Conservation (phyloP, 2,329 filamentous ascomycete species). For the Aureobasidium subglaciale region DNA sequence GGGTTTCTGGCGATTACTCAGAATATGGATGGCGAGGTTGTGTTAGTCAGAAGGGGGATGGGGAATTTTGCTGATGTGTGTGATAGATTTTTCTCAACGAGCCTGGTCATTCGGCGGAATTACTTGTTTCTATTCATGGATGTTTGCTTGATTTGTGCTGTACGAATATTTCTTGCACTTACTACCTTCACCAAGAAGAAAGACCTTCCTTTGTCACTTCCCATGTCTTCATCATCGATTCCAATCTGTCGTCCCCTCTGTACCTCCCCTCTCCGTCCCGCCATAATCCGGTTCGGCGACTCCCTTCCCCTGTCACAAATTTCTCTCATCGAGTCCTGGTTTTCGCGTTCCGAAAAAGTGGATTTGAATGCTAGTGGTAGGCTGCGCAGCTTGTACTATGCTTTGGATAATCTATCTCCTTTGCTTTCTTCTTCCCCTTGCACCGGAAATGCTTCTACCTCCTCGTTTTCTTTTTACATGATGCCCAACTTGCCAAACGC, state of each 20-base stretch:
- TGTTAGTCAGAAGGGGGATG: no score
- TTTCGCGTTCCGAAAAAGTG: background rate
- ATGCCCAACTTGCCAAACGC: constrained; percentile 47
- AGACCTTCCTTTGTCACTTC: no score
- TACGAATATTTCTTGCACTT: background rate
- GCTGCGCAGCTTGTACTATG: background rate
- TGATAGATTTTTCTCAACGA: background rate
- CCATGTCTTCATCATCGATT: background rate
- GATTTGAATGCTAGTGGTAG: constrained; percentile 6
- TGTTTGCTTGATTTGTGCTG: background rate
- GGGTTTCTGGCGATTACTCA: background rate
- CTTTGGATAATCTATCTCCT: no score
- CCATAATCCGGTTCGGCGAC: background rate
- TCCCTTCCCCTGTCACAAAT: background rate
- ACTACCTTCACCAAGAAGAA: background rate
- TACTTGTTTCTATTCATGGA: background rate
- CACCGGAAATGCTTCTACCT: background rate
- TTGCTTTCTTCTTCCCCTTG: no score
- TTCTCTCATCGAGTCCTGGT: background rate
- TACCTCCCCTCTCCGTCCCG: background rate
- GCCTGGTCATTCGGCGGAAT: background rate
- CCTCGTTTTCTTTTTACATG: constrained; percentile 19
- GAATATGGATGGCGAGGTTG: background rate
- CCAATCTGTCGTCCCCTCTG: background rate
- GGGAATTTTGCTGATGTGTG: background rate